Evolutionary conservation across 2,329 filamentous ascomycete genomes (phyloP), one percentile per base, ranked within the genome.

Genomic region (Chaetomium sp.): DNA sequence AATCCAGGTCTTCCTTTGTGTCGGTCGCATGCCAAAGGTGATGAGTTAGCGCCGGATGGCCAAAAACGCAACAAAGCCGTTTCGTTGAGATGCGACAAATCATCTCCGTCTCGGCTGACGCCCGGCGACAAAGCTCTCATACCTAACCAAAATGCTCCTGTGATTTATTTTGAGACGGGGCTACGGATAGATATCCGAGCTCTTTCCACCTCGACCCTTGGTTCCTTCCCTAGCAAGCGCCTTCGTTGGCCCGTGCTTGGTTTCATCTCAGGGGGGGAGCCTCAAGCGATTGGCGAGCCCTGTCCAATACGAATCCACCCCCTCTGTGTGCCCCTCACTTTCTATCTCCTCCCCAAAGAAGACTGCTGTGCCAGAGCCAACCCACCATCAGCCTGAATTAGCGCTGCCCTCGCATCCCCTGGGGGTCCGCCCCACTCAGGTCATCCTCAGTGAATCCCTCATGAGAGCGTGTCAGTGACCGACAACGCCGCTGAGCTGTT

Each of bases 291-390:
- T 69, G 68, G 68, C 62, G 65, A 69, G 55, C 67, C 67, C 69
- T 65, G 66, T 47, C 67, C 68, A 70, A 70, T 70, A 69, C 67
- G 63, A 70, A 70, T 70, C 70, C 67, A 62, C 63, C 66, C 16
- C 49, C 51, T n/a, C 38, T 31, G 56, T 61, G 33, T 60, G 56
- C 56, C 64, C 60, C 63, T 58, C 63, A 58, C 53, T 53, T 31
- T 42, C 29, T 55, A 57, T 10, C 29, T 29, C 33, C 31, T 31
- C 25, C 21, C 47, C 49, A 21, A 62, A 16, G 33, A 60, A 55
- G 51, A 55, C 62, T 49, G 60, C 35, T 49, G 60, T 29, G n/a
- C 54, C 55, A 31, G n/a, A 47, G 19, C 31, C 42, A 42, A 31
- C 47, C 35, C n/a, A 45, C 58, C 61, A 60, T 63, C 67, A 64